phyloP scores from a whole-genome alignment of 179 eudicot genomes.

The Nepenthes alata region DNA sequence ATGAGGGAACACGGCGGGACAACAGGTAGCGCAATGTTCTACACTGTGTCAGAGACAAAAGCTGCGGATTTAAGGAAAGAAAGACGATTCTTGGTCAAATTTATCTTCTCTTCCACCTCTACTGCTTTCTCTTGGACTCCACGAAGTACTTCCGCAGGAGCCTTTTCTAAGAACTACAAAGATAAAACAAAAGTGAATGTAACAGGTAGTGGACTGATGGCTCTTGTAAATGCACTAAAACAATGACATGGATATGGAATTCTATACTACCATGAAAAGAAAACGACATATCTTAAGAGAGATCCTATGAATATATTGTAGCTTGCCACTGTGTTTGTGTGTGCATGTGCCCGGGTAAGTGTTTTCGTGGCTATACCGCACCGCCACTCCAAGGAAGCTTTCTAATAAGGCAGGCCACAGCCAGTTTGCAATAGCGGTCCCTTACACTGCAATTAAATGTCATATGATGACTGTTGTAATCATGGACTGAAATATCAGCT shows the following conservation, averaged over 20 bases:
- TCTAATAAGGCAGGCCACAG: too few relatives aligned
- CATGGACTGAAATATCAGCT: too few relatives aligned
- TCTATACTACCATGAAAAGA: too few relatives aligned
- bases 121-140: conserved; percentile 66
- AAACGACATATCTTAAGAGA: too few relatives aligned
- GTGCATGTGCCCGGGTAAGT: too few relatives aligned
- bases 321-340: too few relatives aligned
- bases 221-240: conserved; percentile 2
- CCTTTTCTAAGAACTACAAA: conserved; percentile 77
- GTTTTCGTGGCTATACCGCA: too few relatives aligned
- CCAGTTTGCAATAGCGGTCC: too few relatives aligned
- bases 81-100: conserved; percentile 66
- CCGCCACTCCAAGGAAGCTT: too few relatives aligned
- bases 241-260: neutral
- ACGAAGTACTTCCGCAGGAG: conserved; percentile 67
- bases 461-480: too few relatives aligned
- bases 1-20: neutral
- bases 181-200: neutral
- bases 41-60: conserved; percentile 24
- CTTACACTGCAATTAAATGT: too few relatives aligned
- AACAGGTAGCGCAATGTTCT: neutral
- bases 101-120: conserved; percentile 77
- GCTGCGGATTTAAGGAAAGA: conserved; percentile 57
- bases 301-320: too few relatives aligned
- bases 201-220: neutral